Evolutionary conservation across 2,329 filamentous ascomycete genomes (phyloP).

Genomic region (Fusarium vanettenii): DNA sequence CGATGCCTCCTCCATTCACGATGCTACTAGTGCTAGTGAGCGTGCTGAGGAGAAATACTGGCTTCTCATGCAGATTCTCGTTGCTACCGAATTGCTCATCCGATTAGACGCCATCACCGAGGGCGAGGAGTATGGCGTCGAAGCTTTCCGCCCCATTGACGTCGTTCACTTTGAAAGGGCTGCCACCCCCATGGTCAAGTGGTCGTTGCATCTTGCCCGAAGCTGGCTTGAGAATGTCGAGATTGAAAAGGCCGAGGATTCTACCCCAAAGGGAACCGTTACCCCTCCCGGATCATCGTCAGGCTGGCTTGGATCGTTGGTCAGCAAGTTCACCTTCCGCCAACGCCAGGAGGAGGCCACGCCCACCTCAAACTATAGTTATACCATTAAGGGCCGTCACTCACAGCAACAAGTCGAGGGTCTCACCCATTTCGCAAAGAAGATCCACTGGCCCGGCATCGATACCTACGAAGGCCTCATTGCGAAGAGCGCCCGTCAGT

Average conservation of each 20-base stretch:
- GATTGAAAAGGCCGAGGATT: slow-evolving; percentile 59
- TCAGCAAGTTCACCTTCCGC: slow-evolving; percentile 63
- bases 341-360: slow-evolving; percentile 53
- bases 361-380: slow-evolving; percentile 49
- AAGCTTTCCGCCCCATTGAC: slow-evolving; percentile 65
- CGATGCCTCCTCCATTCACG: slow-evolving; percentile 63
- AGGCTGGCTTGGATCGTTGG: slow-evolving; percentile 68
- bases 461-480: slow-evolving; percentile 63
- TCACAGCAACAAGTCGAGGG: slow-evolving; percentile 70
- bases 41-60: slow-evolving; percentile 73
- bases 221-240: slow-evolving; percentile 77
- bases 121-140: slow-evolving; percentile 66
- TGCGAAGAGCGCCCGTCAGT: slow-evolving; percentile 58
- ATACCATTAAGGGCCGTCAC: slow-evolving; percentile 66
- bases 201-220: slow-evolving; percentile 73
- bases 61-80: slow-evolving; percentile 73
- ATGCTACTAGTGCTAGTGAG: slow-evolving; percentile 61
- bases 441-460: slow-evolving; percentile 71
- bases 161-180: slow-evolving; percentile 71
- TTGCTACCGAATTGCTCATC: slow-evolving; percentile 74
- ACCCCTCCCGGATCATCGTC: slow-evolving; percentile 22
- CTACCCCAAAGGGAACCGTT: slow-evolving; percentile 13
- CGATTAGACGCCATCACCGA: slow-evolving; percentile 72
- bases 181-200: slow-evolving; percentile 71
- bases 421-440: slow-evolving; percentile 71